Percentiles rank a stretch among this genome's conserved stretches.
phyloP scores from a whole-genome alignment of 2,329 filamentous ascomycete genomes.

The Fusarium equiseti region DNA sequence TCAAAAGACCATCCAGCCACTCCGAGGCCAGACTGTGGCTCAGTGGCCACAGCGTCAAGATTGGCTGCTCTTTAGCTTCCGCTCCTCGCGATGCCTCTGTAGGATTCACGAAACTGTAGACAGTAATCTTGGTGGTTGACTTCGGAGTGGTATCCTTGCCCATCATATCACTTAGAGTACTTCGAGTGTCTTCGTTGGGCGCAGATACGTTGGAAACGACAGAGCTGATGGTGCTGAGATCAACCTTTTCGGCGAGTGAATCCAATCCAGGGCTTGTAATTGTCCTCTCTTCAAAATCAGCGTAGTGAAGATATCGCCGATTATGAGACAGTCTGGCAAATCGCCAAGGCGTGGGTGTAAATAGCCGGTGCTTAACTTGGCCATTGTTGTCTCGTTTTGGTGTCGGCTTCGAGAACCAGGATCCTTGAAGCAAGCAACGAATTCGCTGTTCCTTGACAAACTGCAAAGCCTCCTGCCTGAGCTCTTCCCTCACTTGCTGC shows the following conservation, averaged over 20 bases:
- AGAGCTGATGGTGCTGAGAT: conserved; percentile 87
- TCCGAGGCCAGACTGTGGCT: conserved; percentile 89
- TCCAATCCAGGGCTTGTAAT: conserved; percentile 78
- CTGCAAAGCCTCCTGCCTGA: conserved; percentile 90
- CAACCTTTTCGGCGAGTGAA: conserved; percentile 81
- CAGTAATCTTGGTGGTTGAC: conserved; percentile 87
- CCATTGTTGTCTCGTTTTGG: conserved; percentile 55
- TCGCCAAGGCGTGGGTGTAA: conserved; percentile 74
- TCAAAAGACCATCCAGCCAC: conserved; percentile 94
- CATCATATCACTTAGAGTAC: conserved; percentile 58
- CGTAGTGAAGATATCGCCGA: conserved; percentile 88
- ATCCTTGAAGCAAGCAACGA: conserved; percentile 86
- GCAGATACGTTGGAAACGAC: conserved; percentile 93
- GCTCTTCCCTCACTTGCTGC: conserved; percentile 88
- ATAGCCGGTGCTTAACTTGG: conserved; percentile 53
- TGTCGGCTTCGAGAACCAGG: conserved; percentile 79
- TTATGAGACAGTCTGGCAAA: conserved; percentile 93
- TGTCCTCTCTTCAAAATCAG: conserved; percentile 79
- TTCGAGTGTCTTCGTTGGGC: conserved; percentile 64
- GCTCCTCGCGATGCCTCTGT: conserved; percentile 53
- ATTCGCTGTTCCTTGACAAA: conserved; percentile 98
- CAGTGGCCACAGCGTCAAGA: conserved; percentile 85
- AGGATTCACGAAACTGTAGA: conserved; percentile 76
- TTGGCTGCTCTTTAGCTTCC: conserved; percentile 72
- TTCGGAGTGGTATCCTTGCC: conserved; percentile 55